Evolutionary conservation across 73 alveolate genomes (phyloP).

Genomic region (Uronychia setigera): DNA sequence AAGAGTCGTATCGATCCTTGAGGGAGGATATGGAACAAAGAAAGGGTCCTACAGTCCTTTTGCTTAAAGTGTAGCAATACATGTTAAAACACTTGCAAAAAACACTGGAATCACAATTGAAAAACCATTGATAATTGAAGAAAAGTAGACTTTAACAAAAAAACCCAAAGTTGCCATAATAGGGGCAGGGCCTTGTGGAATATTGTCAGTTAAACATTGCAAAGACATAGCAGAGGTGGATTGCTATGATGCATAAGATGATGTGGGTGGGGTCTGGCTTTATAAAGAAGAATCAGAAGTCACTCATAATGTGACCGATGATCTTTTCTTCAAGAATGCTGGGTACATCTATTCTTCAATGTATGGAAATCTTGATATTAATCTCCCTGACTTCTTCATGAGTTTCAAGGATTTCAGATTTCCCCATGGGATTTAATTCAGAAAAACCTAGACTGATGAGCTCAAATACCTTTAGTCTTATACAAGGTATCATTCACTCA

Average conservation of each 20-base stretch:
- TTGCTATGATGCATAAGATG: conserved; percentile 14
- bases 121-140: not conserved
- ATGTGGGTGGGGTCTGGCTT: conserved; percentile 38
- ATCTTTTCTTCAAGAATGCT: not conserved
- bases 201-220: conserved; percentile 1
- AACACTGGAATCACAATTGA: not conserved
- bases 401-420: conserved; percentile 18
- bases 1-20: conserved; percentile 89
- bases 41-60: no score
- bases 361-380: conserved; percentile 2
- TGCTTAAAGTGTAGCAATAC: no score
- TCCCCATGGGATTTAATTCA: no score
- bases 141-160: not conserved
- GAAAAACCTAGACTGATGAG: no score
- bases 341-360: conserved; percentile 4
- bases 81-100: no score
- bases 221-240: conserved; percentile 9
- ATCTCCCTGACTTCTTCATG: conserved; percentile 10
- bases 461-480: no score
- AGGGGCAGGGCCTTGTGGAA: conserved; percentile 36
- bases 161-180: conserved; percentile 19
- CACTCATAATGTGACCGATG: no score
- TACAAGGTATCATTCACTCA: no score
- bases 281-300: conserved; percentile 4
- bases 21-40: conserved; percentile 96